phyloP scores from a whole-genome alignment of 1,284 basidiomycete genomes.

The Porodaedalea pini region DNA sequence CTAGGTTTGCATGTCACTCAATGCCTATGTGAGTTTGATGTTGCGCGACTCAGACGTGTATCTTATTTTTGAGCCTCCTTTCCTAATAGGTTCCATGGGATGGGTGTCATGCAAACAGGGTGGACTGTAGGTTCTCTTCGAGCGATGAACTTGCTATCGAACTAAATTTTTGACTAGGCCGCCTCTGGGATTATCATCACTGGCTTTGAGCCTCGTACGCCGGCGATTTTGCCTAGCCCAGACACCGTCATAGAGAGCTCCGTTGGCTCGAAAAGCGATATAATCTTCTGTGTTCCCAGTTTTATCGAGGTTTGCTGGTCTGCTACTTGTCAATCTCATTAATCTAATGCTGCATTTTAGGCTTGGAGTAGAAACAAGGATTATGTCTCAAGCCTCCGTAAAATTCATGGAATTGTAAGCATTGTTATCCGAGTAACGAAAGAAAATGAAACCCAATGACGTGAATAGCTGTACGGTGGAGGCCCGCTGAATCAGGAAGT shows the following conservation, averaged over 20 bases:
- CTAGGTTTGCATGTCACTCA: constrained; percentile 22
- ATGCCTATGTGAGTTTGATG: constrained; percentile 16
- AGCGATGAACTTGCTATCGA: no score
- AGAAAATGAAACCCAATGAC: neutral
- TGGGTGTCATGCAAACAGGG: constrained; percentile 22
- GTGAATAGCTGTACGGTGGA: constrained; percentile 29
- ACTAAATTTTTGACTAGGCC: constrained; percentile 21
- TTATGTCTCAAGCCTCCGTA: neutral
- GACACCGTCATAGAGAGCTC: constrained; percentile 26
- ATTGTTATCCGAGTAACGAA: constrained; percentile 16
- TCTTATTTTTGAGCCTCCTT: neutral
- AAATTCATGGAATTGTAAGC: constrained; percentile 3
- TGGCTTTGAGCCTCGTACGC: constrained; percentile 25
- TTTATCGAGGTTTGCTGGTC: constrained; percentile 29
- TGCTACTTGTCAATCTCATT: neutral
- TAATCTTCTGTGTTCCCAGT: constrained; percentile 28
- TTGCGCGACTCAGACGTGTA: neutral
- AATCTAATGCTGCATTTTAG: neutral
- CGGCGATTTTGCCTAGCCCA: constrained; percentile 28
- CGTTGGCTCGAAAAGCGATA: constrained; percentile 22
- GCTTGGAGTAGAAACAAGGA: neutral
- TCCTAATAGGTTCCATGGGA: constrained; percentile 22
- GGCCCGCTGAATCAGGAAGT: constrained; percentile 27
- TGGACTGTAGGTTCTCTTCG: constrained; percentile 22
- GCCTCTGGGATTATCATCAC: constrained; percentile 27